Evolutionary conservation across 2,329 filamentous ascomycete genomes (phyloP).

Genomic region (Pseudocercospora vitis): DNA sequence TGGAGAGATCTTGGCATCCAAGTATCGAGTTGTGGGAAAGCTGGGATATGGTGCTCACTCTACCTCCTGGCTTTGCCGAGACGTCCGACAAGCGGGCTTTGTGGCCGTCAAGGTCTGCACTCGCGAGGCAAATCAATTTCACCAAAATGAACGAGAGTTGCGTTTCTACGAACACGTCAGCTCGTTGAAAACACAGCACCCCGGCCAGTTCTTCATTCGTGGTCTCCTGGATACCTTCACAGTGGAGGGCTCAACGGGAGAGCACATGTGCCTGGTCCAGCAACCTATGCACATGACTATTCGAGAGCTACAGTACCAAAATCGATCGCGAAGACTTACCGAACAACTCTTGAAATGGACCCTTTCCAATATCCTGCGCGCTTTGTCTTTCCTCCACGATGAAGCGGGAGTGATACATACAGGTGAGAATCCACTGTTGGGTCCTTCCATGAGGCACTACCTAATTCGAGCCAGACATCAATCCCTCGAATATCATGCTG

Average conservation of each 20-base stretch:
- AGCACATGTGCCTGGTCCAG: slow-evolving; percentile 6
- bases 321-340: not conserved
- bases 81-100: slow-evolving; percentile 28
- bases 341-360: slow-evolving; percentile 4
- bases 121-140: not conserved
- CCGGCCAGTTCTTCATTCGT: slow-evolving; percentile 2
- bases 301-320: not conserved
- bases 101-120: slow-evolving; percentile 1
- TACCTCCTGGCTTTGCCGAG: slow-evolving; percentile 44
- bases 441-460: not conserved
- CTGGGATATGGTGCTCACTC: slow-evolving; percentile 44
- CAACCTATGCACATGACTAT: slow-evolving; percentile 4
- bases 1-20: slow-evolving; percentile 33
- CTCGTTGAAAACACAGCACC: not conserved
- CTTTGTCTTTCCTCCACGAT: slow-evolving; percentile 1
- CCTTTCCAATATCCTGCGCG: not conserved
- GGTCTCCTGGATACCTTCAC: slow-evolving; percentile 4
- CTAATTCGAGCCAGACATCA: slow-evolving; percentile 7
- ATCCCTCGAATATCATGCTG: slow-evolving; percentile 10
- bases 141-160: not conserved
- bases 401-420: slow-evolving; percentile 6
- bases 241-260: not conserved
- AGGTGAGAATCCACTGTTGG: not conserved
- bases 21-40: slow-evolving; percentile 43
- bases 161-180: slow-evolving; percentile 8